Evolutionary conservation across 1,284 basidiomycete genomes (phyloP), one percentile per base, ranked within the genome.

Genomic region (Puccinia hordei): DNA sequence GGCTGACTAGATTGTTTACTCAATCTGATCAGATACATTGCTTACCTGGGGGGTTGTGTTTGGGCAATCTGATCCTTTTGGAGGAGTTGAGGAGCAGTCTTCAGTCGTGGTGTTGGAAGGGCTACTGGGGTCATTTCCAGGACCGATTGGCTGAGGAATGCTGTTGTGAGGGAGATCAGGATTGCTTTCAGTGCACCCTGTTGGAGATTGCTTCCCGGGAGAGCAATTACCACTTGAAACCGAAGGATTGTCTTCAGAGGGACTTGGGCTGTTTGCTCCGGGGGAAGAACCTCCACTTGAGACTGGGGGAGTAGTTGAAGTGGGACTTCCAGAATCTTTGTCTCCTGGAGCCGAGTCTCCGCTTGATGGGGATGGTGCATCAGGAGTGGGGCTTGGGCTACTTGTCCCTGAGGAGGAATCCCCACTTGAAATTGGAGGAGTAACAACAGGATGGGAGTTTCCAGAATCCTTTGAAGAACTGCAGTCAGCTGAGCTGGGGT

Each of bases 211-310:
- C 1, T 30, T 35, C 13, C 35, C 61, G 2, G 61, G 61, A 30
- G 33, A 22, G 5, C 30, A 38, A 30, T 35, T 15, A 10, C 61
- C 61, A 41, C 61, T 33, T 15, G 61, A 63, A 4, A 22, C 33
- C n/a, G 61, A 63, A 8, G 61, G 33, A 41, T 4, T 38, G 8
- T 41, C 61, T 63, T 9, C 30, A 22, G 61, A 38, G 35, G 61
- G 35, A 38, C 61, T 63, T 35, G 59, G 13, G 24, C 8, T 19
- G n/a, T 61, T 33, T 4, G 19, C 61, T n/a, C 9, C 61, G 38
- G 61, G 61, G 15, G 61, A 63, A 35, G 35, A 38, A n/a, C 30
- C 61, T 10, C 61, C 61, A 41, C 61, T 63, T 38, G 61, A 38
- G 61, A 63, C 61, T 41, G 33, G 61, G 35, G 61, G 61, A 63